Evolutionary conservation across 2,329 filamentous ascomycete species (phyloP), one percentile per base, ranked within the genome.

Genomic region (Ophiognomonia clavigignenti-juglandacearum): DNA sequence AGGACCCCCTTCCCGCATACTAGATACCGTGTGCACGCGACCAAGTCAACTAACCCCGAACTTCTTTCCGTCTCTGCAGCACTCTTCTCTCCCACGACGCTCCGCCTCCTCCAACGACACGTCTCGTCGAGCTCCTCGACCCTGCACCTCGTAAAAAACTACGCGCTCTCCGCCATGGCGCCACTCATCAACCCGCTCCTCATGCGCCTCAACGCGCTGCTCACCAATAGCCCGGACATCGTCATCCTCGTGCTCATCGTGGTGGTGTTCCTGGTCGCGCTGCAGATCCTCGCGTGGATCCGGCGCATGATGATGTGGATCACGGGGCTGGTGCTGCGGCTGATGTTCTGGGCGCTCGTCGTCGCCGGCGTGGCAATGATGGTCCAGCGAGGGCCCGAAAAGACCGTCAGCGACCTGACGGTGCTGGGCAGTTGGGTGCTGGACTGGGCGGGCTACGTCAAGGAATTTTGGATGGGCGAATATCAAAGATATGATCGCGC

Each of bases 261-360:
- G 43, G 69, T 72, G 13, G 58, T 83, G 8, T 69, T 87, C 4
- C 66, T 84, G 37, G 56, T 82, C 24, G 67, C 82, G 46, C 64
- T 92, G 43, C 72, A 89, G 60, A 62, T 91, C 47, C 71, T 93
- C 35, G 68, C 84, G 54, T 85, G 86, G 69, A 70, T 89, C 16
- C 81, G 83, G 52, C 78, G 88, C 51, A 68, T 88, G 18, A 73
- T 95, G 48, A 70, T 89, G 60, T 95, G 83, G 70, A 89, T 88
- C 81, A 78, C 89, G 43, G 71, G 77, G n/a, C 61, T 95, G 46
- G 73, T 74, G 10, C 63, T 88, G 53, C 69, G 77, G 20, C 55
- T 89, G 35, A 63, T 78, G 2, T 80, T 89, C 53, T 93, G 82
- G 80, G 76, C 75, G 1, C 62, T 69, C 2, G 55, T 91, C 3